Conservation (phyloP, 768 basidiomycete genomes). For the Pleurotus pulmonarius region DNA sequence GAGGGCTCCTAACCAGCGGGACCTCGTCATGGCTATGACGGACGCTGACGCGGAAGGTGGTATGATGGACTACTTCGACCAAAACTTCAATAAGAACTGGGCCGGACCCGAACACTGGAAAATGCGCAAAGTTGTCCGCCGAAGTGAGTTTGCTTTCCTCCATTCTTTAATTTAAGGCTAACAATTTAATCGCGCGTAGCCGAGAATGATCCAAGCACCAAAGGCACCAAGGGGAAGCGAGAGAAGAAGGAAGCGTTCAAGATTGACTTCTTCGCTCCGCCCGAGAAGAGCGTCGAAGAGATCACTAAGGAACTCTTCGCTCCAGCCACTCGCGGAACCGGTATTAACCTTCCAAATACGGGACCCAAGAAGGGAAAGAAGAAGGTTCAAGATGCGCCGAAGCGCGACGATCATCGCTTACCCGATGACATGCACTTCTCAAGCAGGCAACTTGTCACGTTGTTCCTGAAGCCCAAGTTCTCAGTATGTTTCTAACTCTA, state of each 20-base stretch:
- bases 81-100: conserved; percentile 88
- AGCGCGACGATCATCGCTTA: conserved; percentile 64
- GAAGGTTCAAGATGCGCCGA: conserved; percentile 59
- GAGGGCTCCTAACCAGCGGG: conserved; percentile 67
- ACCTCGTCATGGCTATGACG: conserved; percentile 84
- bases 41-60: conserved; percentile 53
- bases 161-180: conserved; percentile 2
- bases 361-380: conserved; percentile 41
- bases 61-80: conserved; percentile 88
- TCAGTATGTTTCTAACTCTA: conserved; percentile 50
- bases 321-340: conserved; percentile 64
- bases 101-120: conserved; percentile 99
- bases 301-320: conserved; percentile 73
- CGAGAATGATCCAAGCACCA: conserved; percentile 35
- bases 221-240: conserved; percentile 50
- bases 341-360: conserved; percentile 65
- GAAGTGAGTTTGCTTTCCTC: conserved; percentile 40
- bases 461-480: conserved; percentile 97
- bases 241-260: conserved; percentile 79
- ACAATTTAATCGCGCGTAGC: conserved; percentile 19
- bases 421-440: conserved; percentile 99
- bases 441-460: conserved; percentile 79
- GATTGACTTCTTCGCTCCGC: conserved; percentile 71
- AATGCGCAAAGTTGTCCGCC: conserved; percentile 73
- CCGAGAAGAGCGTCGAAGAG: conserved; percentile 57